Evolutionary conservation across 805 yeast species (phyloP), one percentile per base, ranked within the genome.

Genomic region (Nakazawaea wickerhamii): DNA sequence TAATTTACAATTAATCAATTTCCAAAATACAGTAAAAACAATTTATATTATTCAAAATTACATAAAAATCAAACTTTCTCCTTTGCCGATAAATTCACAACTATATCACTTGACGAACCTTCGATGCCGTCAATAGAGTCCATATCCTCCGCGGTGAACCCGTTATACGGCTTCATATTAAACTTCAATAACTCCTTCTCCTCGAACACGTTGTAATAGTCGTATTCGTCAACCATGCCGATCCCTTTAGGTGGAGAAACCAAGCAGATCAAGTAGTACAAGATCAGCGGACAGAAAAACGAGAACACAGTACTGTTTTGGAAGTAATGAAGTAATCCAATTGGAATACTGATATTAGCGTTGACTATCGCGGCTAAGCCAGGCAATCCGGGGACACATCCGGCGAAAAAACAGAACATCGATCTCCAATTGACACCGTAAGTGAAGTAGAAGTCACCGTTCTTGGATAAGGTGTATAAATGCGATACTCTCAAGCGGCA

Each of bases 371-470:
- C 48, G 55, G 63, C 50, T 15, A 71, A 55, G 27, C 80, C 80
- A 2, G 80, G 80, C 21, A 75, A 45, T 15, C 76, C 75, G 8
- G 77, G 78, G 13, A 68, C 64, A 52, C 65, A 59, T 25, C 70
- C 68, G 4, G 55, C 49, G 3, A 62, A 31, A 65, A 70, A 71
- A 5, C 67, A 57, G 4, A 59, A 35, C 11, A 65, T 42, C 10
- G 67, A 63, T 50, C 71, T 62, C 64, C 65, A 65, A 52, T 74
- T 70, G 48, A 67, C 38, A 10, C 79, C 80, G 21, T 54, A 45
- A 27, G 41, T 52, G 54, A 61, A 67, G 65, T 68, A 72, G 52
- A 70, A 75, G 19, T 50, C 43, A 18, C 55, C 43, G 5, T 53
- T 46, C 3, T 55, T 38, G 26, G 55, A 45, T 14, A 52, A 54